A percentile compares a stretch with the other conserved stretches of the same genome.
Conservation (phyloP, 768 basidiomycete species). For the Dacryopinax primogenitus region DNA sequence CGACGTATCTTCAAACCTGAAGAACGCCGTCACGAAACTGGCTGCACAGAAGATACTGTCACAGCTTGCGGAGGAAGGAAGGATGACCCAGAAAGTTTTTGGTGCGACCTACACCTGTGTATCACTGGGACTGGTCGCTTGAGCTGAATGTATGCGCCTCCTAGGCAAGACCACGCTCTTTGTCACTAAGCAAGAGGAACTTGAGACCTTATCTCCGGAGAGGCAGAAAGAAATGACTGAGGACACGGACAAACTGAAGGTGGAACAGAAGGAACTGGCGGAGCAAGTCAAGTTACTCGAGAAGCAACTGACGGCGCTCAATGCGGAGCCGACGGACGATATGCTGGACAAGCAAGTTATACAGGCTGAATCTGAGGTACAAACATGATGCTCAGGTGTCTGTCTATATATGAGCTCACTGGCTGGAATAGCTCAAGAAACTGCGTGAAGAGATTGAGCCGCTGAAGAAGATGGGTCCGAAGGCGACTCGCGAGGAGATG, state of each 20-base stretch:
- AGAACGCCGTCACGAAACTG: conserved; percentile 75
- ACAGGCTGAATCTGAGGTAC: conserved; percentile 43
- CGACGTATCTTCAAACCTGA: conserved; percentile 81
- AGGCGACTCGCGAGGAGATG: conserved; percentile 60
- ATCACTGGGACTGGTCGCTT: not conserved
- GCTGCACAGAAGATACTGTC: conserved; percentile 72
- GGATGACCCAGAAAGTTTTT: conserved; percentile 69
- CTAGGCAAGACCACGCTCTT: conserved; percentile 77
- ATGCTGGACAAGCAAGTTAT: conserved; percentile 47
- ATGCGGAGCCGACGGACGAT: conserved; percentile 51
- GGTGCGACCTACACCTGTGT: conserved; percentile 33
- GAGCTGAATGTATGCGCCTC: conserved; percentile 3
- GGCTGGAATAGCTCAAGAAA: conserved; percentile 36
- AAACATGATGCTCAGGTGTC: conserved; percentile 10
- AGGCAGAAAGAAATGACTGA: conserved; percentile 18
- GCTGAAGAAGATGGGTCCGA: conserved; percentile 50
- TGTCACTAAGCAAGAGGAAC: conserved; percentile 57
- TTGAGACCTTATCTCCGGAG: conserved; percentile 40
- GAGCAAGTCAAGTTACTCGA: conserved; percentile 42
- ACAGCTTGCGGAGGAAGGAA: conserved; percentile 72
- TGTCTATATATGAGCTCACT: conserved; percentile 14
- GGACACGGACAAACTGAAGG: conserved; percentile 19
- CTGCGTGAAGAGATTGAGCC: conserved; percentile 43
- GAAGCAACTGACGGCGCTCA: conserved; percentile 53
- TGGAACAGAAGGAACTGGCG: conserved; percentile 42